Evolutionary conservation across 805 yeast genomes (phyloP).

Genomic region (Candida hispaniensis): DNA sequence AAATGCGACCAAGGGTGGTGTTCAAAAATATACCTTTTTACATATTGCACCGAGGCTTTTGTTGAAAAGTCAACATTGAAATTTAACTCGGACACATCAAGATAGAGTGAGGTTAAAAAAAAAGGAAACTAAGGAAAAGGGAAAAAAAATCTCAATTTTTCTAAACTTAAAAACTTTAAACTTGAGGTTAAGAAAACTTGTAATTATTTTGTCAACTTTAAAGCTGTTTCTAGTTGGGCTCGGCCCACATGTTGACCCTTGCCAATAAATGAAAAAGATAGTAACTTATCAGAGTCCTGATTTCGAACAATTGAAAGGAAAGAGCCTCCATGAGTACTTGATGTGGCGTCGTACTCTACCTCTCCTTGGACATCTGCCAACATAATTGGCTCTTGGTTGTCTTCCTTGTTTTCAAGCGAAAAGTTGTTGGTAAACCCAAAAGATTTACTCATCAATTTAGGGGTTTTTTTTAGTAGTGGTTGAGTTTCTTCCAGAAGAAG

Average conservation of each 20-base stretch:
- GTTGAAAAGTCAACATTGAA: too few relatives aligned
- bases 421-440: slow-evolving; percentile 9
- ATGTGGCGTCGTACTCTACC: slow-evolving; percentile 13
- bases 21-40: too few relatives aligned
- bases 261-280: slow-evolving; percentile 10
- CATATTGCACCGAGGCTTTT: too few relatives aligned
- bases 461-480: slow-evolving; percentile 3
- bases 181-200: too few relatives aligned
- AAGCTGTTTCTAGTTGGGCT: too few relatives aligned
- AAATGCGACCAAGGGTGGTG: too few relatives aligned
- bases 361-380: slow-evolving; percentile 15
- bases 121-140: too few relatives aligned
- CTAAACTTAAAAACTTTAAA: too few relatives aligned
- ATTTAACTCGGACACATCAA: too few relatives aligned
- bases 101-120: too few relatives aligned
- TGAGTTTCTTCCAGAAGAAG: slow-evolving; percentile 3
- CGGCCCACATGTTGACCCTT: slow-evolving; percentile 11
- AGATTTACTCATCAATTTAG: slow-evolving; percentile 7
- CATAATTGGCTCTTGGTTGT: slow-evolving; percentile 6
- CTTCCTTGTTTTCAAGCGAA: slow-evolving; percentile 7
- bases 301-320: slow-evolving; percentile 11
- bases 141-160: too few relatives aligned
- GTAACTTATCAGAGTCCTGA: slow-evolving; percentile 5
- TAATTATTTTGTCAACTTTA: too few relatives aligned
- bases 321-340: slow-evolving; percentile 11